Evolutionary conservation across 2,329 filamentous ascomycete genomes (phyloP), one percentile per base, ranked within the genome.

Genomic region (Ophidiomyces ophidiicola): DNA sequence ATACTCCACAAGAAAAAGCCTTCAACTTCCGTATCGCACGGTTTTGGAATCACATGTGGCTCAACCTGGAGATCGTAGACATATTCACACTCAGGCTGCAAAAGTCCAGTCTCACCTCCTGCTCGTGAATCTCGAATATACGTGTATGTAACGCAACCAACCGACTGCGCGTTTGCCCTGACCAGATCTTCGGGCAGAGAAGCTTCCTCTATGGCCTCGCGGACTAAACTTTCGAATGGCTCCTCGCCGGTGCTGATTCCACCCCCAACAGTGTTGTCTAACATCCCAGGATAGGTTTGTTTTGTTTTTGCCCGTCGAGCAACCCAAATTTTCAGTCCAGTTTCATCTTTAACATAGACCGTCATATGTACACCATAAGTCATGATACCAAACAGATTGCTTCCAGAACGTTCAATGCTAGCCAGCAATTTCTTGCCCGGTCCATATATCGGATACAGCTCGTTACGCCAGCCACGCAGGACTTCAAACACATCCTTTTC

Each of bases 231-330:
- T 54, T 88, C 85, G 34, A 86, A 80, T 0, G 83, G 81, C 15
- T 70, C 70, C 58, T 94, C 87, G 10, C 79, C 81, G 0, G 83
- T 82, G 57, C 80, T 78, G 49, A 96, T 78, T 0, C 85, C 83
- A 2, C 83, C 83, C 0, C 87, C 90, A 5, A 93, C 90, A 1
- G 86, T 86, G 59, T 96, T 98, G 60, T 98, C 90, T 48, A 98
- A 68, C 68, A 94, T 87, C n/a, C 81, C 73, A 0, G 81, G 80
- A 55, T 88, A 98, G 0, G 86, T 94, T 48, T 82, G 76, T 67
- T 96, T 98, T 43, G 68, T 73, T 36, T 67, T 68, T 8, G 86
- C 74, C 6, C 90, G 72, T 32, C 78, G 72, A 3, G 90, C 82
- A 1, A 93, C 74, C 88, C 90, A 96, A 28, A 98, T 69, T 53